Percentiles rank a stretch among this genome's conserved stretches.
Evolutionary conservation across 2,329 filamentous ascomycete species (phyloP).

Genomic region (Cercospora brassicicola): DNA sequence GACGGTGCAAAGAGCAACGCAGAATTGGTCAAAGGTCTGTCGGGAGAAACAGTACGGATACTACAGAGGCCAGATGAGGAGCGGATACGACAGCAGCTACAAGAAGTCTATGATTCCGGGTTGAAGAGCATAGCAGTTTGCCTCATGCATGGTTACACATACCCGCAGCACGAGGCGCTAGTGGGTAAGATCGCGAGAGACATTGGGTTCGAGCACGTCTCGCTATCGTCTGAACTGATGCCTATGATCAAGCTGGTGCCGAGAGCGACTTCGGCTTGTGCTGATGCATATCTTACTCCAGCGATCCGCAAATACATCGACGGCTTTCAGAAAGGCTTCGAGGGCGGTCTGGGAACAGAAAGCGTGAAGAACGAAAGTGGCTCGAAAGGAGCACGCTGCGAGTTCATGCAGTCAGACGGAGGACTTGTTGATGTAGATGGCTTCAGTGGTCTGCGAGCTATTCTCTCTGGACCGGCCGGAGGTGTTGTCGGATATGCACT

Average conservation of each 20-base stretch:
- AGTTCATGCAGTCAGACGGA: constrained; percentile 93
- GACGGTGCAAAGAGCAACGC: constrained; percentile 48
- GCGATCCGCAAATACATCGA: constrained; percentile 75
- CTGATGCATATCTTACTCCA: constrained; percentile 77
- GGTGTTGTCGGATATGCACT: constrained; percentile 91
- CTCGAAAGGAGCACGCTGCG: constrained; percentile 72
- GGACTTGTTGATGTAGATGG: constrained; percentile 69
- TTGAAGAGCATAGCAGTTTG: constrained; percentile 84
- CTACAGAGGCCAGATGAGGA: constrained; percentile 61
- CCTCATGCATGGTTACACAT: constrained; percentile 90
- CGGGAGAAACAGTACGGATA: constrained; percentile 72
- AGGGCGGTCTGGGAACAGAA: constrained; percentile 73
- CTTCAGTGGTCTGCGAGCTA: constrained; percentile 82
- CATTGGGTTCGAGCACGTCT: constrained; percentile 81
- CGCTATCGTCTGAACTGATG: constrained; percentile 77
- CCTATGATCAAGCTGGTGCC: constrained; percentile 84
- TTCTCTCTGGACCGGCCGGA: constrained; percentile 86
- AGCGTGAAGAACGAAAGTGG: constrained; percentile 68
- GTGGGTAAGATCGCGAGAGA: constrained; percentile 74
- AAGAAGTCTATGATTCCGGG: constrained; percentile 67
- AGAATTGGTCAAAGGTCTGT: constrained; percentile 68
- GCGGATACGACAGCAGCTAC: constrained; percentile 60
- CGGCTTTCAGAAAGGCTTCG: constrained; percentile 77
- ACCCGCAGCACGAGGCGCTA: constrained; percentile 77
- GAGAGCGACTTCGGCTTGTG: constrained; percentile 72